Conservation (phyloP, 495 filamentous ascomycete species). For the Lophiotrema nucula region DNA sequence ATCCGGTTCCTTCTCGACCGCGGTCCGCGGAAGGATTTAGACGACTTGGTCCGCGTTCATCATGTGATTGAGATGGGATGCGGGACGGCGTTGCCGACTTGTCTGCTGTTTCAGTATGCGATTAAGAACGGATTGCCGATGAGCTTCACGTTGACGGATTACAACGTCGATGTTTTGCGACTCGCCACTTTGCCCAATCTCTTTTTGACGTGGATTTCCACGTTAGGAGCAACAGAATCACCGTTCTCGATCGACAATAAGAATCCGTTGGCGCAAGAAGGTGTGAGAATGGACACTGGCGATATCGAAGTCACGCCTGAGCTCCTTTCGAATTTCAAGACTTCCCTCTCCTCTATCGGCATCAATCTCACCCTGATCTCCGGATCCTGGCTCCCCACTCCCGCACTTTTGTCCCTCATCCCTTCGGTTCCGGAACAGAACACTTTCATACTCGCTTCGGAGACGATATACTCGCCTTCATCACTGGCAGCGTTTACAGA, state of each 20-base stretch:
- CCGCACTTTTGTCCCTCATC: conserved; percentile 27
- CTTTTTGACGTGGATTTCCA: conserved; percentile 72
- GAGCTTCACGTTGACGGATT: conserved; percentile 78
- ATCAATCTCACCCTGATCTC: conserved; percentile 74
- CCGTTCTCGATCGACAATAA: conserved; percentile 25
- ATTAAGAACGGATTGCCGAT: conserved; percentile 49
- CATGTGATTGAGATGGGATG: conserved; percentile 87
- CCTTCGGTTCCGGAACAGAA: conserved; percentile 34
- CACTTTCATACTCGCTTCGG: conserved; percentile 73
- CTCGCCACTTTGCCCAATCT: conserved; percentile 89
- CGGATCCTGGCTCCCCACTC: conserved; percentile 69
- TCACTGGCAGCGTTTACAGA: conserved; percentile 71
- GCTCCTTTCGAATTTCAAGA: conserved; percentile 61
- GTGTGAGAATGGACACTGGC: conserved; percentile 51
- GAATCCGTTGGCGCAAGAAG: conserved; percentile 23
- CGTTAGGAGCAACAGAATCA: conserved; percentile 36
- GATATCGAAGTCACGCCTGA: conserved; percentile 72
- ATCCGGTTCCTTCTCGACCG: conserved; percentile 62
- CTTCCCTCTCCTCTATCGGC: conserved; percentile 52
- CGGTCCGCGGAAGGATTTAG: conserved; percentile 39
- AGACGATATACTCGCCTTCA: conserved; percentile 90
- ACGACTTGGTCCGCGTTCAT: conserved; percentile 43
- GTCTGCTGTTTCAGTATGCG: conserved; percentile 71
- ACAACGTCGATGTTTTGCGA: conserved; percentile 80
- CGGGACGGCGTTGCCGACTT: conserved; percentile 81